Evolutionary conservation across 2,329 filamentous ascomycete genomes (phyloP).

Genomic region (Plectosphaerella plurivora): DNA sequence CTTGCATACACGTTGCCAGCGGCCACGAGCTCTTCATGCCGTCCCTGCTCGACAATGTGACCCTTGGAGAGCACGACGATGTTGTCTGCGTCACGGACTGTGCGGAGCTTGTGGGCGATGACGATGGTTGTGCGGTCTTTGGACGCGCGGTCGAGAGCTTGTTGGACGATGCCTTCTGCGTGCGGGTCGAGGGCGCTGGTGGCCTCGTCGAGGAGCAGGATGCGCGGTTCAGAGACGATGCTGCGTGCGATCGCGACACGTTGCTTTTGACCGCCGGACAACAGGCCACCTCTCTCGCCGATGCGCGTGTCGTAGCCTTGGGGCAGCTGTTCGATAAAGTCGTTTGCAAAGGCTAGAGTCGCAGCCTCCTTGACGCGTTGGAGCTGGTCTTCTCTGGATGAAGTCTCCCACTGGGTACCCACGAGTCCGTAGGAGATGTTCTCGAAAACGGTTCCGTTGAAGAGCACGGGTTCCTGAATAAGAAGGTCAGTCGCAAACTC

Average conservation of each 20-base stretch:
- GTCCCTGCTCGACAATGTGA: slow-evolving; percentile 55
- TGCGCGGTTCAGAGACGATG: slow-evolving; percentile 58
- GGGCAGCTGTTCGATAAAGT: slow-evolving; percentile 47
- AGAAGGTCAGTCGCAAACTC: neutral
- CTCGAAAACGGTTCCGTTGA: neutral
- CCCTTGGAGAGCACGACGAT: slow-evolving; percentile 62
- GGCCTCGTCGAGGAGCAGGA: slow-evolving; percentile 65
- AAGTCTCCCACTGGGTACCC: neutral
- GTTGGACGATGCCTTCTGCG: slow-evolving; percentile 48
- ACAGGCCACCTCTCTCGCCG: slow-evolving; percentile 59
- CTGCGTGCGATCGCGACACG: slow-evolving; percentile 63
- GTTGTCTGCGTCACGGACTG: slow-evolving; percentile 57
- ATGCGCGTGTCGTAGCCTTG: slow-evolving; percentile 57
- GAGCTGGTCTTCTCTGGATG: slow-evolving; percentile 33
- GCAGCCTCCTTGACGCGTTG: slow-evolving; percentile 42
- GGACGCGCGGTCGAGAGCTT: slow-evolving; percentile 48
- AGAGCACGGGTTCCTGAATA: neutral
- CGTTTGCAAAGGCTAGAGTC: slow-evolving; percentile 45
- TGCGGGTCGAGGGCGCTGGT: slow-evolving; percentile 52
- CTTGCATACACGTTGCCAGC: slow-evolving; percentile 41
- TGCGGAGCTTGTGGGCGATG: slow-evolving; percentile 58
- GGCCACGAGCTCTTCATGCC: slow-evolving; percentile 52
- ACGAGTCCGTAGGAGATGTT: neutral
- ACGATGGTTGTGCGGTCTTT: slow-evolving; percentile 59
- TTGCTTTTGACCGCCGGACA: slow-evolving; percentile 66